Evolutionary conservation across 2,329 filamentous ascomycete species (phyloP), one percentile per base, ranked within the genome.

Genomic region (Diaporthe sp.): DNA sequence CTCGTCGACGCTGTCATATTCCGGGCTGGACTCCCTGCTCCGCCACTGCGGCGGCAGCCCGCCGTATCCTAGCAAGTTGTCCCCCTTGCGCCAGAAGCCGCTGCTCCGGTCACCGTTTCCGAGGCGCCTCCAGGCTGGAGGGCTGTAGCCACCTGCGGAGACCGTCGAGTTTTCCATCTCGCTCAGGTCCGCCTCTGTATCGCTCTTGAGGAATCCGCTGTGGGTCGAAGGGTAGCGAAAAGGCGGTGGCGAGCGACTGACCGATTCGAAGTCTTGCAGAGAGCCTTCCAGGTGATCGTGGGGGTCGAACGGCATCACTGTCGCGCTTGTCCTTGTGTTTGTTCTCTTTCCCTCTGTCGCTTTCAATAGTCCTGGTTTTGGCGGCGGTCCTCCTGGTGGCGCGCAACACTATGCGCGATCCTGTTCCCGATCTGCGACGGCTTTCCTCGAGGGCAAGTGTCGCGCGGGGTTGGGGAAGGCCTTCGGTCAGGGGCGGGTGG

Each of bases 101-200:
- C 86, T 89, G 82, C 87, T 90, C 81, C 88, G 86, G 78, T 87
- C 86, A 80, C 89, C 90, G 87, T 90, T 91, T 85, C 86, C 88
- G 83, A 91, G 88, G 78, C 89, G 89, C 81, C 88, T 87, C 90
- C 90, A 92, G 65, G 90, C 90, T 78, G 90, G 90, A 74, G 90
- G 90, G 80, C 88, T 90, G 85, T 89, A 92, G 77, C 89, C 89
- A 87, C 88, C 89, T 80, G 78, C 86, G 81, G 89, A 91, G 49
- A 80, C 79, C 53, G 83, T 79, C 76, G 75, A 78, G 57, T 85
- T 87, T 84, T 86, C 86, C 83, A 85, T 81, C 79, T 83, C 84
- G 82, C 82, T 85, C 82, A 73, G 71, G 49, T 73, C 71, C 47
- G 47, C 71, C 49, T 83, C 82, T 79, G 82, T 82, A 78, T 86